These are phyloP conservation scores for Erythrophleum fordii DNA, from an alignment of 306 rosid species.

Conservation along the genomic window DNA sequence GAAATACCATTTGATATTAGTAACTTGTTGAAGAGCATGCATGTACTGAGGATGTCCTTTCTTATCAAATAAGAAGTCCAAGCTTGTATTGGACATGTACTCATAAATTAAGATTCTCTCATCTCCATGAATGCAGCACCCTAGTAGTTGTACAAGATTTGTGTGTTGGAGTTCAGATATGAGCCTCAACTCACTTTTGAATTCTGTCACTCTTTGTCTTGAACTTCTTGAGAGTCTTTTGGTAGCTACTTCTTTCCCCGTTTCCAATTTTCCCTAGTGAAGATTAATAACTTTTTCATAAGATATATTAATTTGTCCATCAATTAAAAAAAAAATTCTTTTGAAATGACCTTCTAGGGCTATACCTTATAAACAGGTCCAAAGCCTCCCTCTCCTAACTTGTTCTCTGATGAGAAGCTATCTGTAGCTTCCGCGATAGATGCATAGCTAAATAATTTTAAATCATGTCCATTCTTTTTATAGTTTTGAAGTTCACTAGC, in stretches of 20 bases:
- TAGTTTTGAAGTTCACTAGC: not conserved
- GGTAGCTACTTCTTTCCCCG: constrained; percentile 16
- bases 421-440: constrained; percentile 33
- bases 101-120: not conserved
- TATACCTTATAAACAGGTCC: constrained; percentile 36
- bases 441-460: constrained; percentile 23
- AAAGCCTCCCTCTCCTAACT: constrained; percentile 34
- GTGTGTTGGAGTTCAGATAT: not conserved
- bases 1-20: too few species aligned
- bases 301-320: too few species aligned
- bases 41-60: too few species aligned
- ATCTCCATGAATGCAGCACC: not conserved
- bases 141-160: not conserved
- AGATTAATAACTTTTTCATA: not conserved
- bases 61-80: not conserved
- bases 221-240: constrained; percentile 29
- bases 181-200: not conserved
- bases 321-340: too few species aligned
- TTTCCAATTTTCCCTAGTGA: constrained; percentile 19
- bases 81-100: not conserved
- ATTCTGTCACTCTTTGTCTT: not conserved
- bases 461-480: not conserved
- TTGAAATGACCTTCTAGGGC: not conserved
- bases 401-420: constrained; percentile 25
- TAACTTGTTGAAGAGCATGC: too few species aligned